Conservation (phyloP, 2,329 filamentous ascomycete genomes). For the Trichophyton rubrum region DNA sequence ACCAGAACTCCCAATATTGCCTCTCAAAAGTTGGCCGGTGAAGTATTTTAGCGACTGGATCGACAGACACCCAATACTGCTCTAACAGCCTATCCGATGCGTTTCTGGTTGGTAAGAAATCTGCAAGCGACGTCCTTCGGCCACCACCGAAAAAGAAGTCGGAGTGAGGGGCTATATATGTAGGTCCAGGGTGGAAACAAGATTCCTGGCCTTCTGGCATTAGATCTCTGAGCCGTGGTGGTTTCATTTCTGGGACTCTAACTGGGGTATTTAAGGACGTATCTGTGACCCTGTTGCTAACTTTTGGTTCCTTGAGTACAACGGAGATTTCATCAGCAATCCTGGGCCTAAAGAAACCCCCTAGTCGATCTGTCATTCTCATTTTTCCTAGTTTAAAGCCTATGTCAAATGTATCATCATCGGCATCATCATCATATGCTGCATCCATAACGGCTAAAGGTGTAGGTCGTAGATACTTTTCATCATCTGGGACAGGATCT, state of each 20-base stretch:
- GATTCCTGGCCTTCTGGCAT: slow-evolving; percentile 14
- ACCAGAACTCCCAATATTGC: slow-evolving; percentile 55
- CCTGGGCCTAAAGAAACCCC: slow-evolving; percentile 57
- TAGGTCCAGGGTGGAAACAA: slow-evolving; percentile 51
- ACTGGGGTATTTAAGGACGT: slow-evolving; percentile 1
- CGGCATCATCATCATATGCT: slow-evolving; percentile 53
- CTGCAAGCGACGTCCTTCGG: slow-evolving; percentile 41
- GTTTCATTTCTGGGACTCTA: background rate
- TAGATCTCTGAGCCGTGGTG: background rate
- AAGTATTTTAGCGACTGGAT: slow-evolving; percentile 54
- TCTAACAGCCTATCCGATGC: slow-evolving; percentile 50
- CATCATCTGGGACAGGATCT: slow-evolving; percentile 37
- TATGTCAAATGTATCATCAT: slow-evolving; percentile 57
- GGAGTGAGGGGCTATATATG: slow-evolving; percentile 56
- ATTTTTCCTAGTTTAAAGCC: slow-evolving; percentile 60
- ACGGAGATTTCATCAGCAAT: slow-evolving; percentile 48
- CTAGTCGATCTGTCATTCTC: slow-evolving; percentile 61
- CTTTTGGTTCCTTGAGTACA: background rate
- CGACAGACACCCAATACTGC: slow-evolving; percentile 57
- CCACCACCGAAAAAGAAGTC: slow-evolving; percentile 52
- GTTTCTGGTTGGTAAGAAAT: slow-evolving; percentile 47
- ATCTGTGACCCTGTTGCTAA: background rate
- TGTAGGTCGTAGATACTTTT: slow-evolving; percentile 48
- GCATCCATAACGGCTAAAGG: slow-evolving; percentile 52
- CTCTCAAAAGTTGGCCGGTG: slow-evolving; percentile 55